Evolutionary conservation across 176 grass and related monocot genomes (phyloP).

Genomic region (Aegilops speltoides): DNA sequence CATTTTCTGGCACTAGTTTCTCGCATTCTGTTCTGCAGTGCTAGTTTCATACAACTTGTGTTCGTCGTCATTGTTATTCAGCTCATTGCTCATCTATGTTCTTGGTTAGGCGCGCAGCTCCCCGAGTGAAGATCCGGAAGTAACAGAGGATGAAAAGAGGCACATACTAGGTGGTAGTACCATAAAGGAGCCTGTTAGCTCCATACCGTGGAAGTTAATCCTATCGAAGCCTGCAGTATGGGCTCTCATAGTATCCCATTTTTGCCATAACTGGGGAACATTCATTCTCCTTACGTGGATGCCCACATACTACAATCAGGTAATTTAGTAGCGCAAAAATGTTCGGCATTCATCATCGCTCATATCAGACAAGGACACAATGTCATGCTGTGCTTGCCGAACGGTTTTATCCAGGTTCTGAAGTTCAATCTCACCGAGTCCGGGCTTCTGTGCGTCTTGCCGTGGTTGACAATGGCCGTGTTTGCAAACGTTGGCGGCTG

Average conservation of each 20-base stretch:
- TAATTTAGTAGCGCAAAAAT: conserved; percentile 25
- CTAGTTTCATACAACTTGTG: not conserved
- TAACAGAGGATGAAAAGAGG: conserved; percentile 66
- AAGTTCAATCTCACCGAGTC: conserved; percentile 98
- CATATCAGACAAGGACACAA: conserved; percentile 12
- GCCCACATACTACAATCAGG: conserved; percentile 99
- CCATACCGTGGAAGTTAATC: conserved; percentile 95
- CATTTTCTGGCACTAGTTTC: not conserved
- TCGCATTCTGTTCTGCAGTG: not conserved
- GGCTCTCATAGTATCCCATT: conserved; percentile 97
- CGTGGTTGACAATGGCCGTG: conserved; percentile 94
- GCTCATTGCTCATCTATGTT: conserved; percentile 7
- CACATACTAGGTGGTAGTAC: conserved; percentile 68
- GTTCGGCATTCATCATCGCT: not conserved
- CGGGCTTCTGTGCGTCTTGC: conserved; percentile 85
- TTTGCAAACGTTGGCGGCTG: conserved; percentile 94
- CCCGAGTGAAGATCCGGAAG: conserved; percentile 65
- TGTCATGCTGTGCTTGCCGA: not conserved
- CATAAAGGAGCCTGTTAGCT: conserved; percentile 68
- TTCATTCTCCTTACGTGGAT: conserved; percentile 99
- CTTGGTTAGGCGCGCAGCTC: conserved; percentile 82
- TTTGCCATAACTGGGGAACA: conserved; percentile 99
- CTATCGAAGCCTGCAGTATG: conserved; percentile 92
- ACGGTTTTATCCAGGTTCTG: conserved; percentile 64
- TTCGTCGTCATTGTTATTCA: not conserved